A percentile compares a stretch with the other conserved stretches of the same genome.
Conservation (phyloP, 23 red algal species). For the Pyropia haitanensis region DNA sequence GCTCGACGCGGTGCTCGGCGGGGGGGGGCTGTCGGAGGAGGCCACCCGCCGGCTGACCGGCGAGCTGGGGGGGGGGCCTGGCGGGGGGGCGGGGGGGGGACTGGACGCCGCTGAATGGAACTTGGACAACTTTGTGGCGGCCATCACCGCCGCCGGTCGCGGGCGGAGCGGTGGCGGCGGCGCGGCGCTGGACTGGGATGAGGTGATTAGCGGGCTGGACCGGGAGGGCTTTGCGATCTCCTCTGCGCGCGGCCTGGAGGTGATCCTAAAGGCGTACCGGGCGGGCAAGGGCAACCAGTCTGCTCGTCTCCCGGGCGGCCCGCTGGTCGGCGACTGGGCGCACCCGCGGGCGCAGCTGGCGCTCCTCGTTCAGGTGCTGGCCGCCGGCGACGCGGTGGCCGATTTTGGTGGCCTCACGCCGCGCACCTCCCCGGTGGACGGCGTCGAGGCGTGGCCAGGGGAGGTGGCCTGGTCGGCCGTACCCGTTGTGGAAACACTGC, state of each 20-base stretch:
- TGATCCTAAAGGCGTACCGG: constrained; percentile 39
- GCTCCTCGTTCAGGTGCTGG: constrained; percentile 33
- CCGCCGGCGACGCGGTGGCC: constrained; percentile 33
- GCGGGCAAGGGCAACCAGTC: constrained; percentile 20
- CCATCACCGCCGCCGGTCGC: constrained; percentile 14
- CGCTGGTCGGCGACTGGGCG: constrained; percentile 29
- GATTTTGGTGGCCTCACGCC: constrained; percentile 13
- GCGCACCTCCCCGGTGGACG: not conserved
- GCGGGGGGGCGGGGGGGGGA: too few relatives aligned
- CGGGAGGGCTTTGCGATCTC: constrained; percentile 31
- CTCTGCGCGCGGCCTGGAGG: constrained; percentile 13
- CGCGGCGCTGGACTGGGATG: constrained; percentile 42
- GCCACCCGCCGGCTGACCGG: too few relatives aligned
- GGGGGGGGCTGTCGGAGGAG: too few relatives aligned
- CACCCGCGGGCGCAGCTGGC: constrained; percentile 29
- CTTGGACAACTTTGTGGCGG: constrained; percentile 49
- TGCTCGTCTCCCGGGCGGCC: constrained; percentile 29
- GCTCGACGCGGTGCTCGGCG: too few relatives aligned
- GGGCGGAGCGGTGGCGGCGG: constrained; percentile 13
- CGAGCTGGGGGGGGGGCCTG: too few relatives aligned
- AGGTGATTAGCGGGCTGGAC: constrained; percentile 37
- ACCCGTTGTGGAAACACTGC: constrained; percentile 39
- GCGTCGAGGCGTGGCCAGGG: constrained; percentile 11
- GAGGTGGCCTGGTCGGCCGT: constrained; percentile 32
- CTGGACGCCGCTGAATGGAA: constrained; percentile 27